phyloP scores from a whole-genome alignment of 768 basidiomycete species.

The Lactifluus piperatus region DNA sequence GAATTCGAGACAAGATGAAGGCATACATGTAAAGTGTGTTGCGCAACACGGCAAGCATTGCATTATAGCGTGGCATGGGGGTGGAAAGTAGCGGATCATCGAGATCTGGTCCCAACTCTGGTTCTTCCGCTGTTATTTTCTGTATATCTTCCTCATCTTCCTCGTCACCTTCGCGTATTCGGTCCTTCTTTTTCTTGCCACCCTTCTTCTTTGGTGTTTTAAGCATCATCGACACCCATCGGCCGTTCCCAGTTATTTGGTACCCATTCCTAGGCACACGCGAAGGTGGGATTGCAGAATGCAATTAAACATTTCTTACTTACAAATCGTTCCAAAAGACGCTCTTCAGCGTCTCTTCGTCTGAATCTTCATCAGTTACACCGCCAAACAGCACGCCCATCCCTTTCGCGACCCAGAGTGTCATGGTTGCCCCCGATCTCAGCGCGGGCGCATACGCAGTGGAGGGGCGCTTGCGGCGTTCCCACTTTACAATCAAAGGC shows the following conservation, averaged over 20 bases:
- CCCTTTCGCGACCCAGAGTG: conserved; percentile 57
- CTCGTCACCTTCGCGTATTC: conserved; percentile 14
- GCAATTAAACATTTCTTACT: conserved; percentile 21
- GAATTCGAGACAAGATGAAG: not conserved
- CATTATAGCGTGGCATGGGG: conserved; percentile 74
- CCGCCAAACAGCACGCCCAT: conserved; percentile 82
- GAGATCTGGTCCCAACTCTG: conserved; percentile 42
- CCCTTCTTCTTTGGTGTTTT: conserved; percentile 51
- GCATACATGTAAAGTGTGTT: conserved; percentile 83
- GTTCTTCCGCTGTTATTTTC: conserved; percentile 26
- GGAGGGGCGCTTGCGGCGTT: conserved; percentile 62
- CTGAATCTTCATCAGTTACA: conserved; percentile 78
- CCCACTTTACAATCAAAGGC: conserved; percentile 67
- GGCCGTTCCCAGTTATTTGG: conserved; percentile 61
- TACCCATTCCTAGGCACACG: conserved; percentile 56
- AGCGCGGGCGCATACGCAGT: conserved; percentile 63
- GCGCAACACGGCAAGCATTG: conserved; percentile 77
- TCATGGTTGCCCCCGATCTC: conserved; percentile 83
- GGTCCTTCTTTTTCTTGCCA: conserved; percentile 29
- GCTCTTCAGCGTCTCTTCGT: conserved; percentile 78
- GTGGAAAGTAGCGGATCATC: conserved; percentile 57
- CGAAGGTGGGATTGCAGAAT: not conserved
- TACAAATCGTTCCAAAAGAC: conserved; percentile 85
- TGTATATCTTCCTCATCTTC: conserved; percentile 23
- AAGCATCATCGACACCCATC: conserved; percentile 71